phyloP scores from a whole-genome alignment of 371 early-diverging fungal species.

The Rhizopus arrhizus region DNA sequence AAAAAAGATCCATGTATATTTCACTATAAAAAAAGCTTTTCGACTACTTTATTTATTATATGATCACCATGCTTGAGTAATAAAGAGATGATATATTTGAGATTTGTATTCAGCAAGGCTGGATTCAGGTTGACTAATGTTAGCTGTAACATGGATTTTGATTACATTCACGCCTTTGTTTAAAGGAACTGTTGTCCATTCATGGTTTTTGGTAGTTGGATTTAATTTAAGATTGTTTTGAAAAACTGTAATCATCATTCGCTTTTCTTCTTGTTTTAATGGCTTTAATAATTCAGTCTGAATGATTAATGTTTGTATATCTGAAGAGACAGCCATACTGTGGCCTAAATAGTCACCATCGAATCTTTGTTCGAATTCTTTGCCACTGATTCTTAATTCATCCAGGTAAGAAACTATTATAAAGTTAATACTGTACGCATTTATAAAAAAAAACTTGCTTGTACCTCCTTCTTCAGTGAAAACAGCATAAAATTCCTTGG shows the following conservation, averaged over 20 bases:
- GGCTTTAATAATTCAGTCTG: slow-evolving; percentile 26
- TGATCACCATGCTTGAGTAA: slow-evolving; percentile 36
- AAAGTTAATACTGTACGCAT: too few relatives aligned
- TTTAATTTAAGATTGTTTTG: slow-evolving; percentile 42
- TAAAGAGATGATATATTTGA: slow-evolving; percentile 43
- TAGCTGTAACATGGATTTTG: slow-evolving; percentile 43
- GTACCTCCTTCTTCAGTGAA: slow-evolving; percentile 14
- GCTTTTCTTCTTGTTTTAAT: slow-evolving; percentile 24
- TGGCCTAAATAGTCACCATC: slow-evolving; percentile 38
- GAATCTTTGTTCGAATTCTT: slow-evolving; percentile 14
- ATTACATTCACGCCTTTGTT: slow-evolving; percentile 34
- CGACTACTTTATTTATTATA: background rate
- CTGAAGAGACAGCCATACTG: slow-evolving; percentile 31
- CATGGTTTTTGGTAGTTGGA: slow-evolving; percentile 9
- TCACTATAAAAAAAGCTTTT: slow-evolving; percentile 27
- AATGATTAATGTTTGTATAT: slow-evolving; percentile 30
- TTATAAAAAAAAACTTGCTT: too few relatives aligned
- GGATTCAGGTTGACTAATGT: slow-evolving; percentile 31
- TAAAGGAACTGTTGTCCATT: slow-evolving; percentile 32
- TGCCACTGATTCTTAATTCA: slow-evolving; percentile 12
- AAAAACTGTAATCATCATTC: slow-evolving; percentile 31
- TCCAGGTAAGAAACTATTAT: slow-evolving; percentile 12
- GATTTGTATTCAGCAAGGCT: slow-evolving; percentile 37
- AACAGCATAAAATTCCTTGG: slow-evolving; percentile 20
- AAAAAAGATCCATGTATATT: slow-evolving; percentile 41